Base-by-base conservation (phyloP, 2,329 filamentous ascomycete species). In the Fusarium domesticum region DNA sequence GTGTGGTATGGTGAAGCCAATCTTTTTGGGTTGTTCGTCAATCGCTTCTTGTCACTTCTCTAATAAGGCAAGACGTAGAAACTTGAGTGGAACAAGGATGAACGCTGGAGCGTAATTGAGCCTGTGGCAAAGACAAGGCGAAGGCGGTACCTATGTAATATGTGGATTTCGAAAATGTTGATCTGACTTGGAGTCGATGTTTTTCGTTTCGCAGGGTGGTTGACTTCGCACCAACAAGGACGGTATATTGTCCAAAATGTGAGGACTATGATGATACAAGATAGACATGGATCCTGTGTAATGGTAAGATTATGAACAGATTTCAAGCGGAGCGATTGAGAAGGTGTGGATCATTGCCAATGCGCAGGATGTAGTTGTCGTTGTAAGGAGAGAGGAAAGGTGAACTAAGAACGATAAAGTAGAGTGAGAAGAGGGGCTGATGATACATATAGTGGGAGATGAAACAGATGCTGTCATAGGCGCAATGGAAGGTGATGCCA, bases 271-370 rank as follows among this genome's bases (percentile, higher is more conserved):
- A 33, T 37, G 36, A 36, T 42, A 25, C 51, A 47, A 44, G 45
- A 47, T 53, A 55, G 40, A 54, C 51, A 54, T 54, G 48, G 51
- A 50, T 55, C 51, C 45, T 54, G 42, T 31, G 18, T 28, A 28
- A 18, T n/a, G 34, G 33, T 41, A 25, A 55, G 42, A 51, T 45
- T 47, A 55, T 16, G 48, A 47, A 34, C n/a, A 15, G n/a, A 5
- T 8, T 18, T 8, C 31, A 15, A 33, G n/a, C 31, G 8, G 31
- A 33, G 31, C 16, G n/a, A 18, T 7, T 14, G 12, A 33, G 31
- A 18, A 7, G 15, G n/a, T 3, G 10, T 28, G 23, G 14, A 28
- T 8, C 23, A 28, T 28, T 28, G 23, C 23, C 14, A 12, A 10
- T 28, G 14, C 23, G 5, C 10, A 28, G 7, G 10, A 12, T 6